A percentile compares a stretch with the other conserved stretches of the same genome.
Evolutionary conservation across 1,284 basidiomycete species (phyloP).

Genomic region (Naganishia cerealis): DNA sequence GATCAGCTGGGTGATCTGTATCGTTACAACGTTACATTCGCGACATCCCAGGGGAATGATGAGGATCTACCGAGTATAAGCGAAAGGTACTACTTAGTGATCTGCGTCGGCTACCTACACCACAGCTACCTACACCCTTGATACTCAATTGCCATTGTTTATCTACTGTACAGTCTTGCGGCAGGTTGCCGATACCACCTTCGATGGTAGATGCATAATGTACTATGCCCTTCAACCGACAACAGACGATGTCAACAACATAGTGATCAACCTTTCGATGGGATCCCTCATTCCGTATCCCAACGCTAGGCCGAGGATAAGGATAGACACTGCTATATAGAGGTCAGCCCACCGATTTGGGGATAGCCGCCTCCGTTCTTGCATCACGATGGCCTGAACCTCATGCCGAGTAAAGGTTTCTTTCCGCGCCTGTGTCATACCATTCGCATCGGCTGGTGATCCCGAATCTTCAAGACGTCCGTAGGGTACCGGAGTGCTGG

Average conservation of each 20-base stretch:
- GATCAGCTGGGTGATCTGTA: no score
- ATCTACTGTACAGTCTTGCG: no score
- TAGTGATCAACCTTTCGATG: not conserved
- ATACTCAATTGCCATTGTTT: no score
- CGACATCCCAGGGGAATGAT: no score
- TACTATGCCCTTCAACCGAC: no score
- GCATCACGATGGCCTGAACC: slow-evolving; percentile 18
- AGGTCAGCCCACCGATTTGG: slow-evolving; percentile 19
- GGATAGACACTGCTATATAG: slow-evolving; percentile 7
- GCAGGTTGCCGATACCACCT: no score
- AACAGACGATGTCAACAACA: slow-evolving; percentile 1
- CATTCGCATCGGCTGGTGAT: not conserved
- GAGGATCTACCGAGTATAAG: no score
- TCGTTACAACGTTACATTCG: no score
- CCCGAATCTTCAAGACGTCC: not conserved
- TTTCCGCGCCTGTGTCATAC: not conserved
- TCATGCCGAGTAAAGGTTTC: slow-evolving; percentile 10
- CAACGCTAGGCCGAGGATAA: slow-evolving; percentile 12
- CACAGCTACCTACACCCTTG: no score
- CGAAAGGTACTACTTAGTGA: no score
- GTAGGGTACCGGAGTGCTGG: slow-evolving; percentile 13
- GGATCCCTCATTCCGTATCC: slow-evolving; percentile 6
- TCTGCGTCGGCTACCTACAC: no score
- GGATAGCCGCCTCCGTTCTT: slow-evolving; percentile 17
- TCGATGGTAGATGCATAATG: no score